These are phyloP conservation scores for Oldenlandia corymbosa DNA, from an alignment of 257 asterid species.

Conservation along the genomic window DNA sequence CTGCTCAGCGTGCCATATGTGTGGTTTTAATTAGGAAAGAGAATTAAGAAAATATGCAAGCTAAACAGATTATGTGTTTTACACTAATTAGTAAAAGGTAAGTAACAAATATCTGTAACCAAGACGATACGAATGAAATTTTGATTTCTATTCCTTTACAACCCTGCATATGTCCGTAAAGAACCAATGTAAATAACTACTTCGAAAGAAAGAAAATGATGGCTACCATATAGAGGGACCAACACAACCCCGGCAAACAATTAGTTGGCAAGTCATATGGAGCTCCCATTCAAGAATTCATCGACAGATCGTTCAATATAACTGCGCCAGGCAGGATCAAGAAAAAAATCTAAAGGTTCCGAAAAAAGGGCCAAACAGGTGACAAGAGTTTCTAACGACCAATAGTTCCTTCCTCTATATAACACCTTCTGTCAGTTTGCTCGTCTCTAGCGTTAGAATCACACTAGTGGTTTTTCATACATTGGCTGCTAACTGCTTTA, in stretches of 20 bases:
- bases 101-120: too few relatives aligned
- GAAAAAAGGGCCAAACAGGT: not conserved
- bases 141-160: too few relatives aligned
- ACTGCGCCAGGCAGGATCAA: not conserved
- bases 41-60: not conserved
- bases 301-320: not conserved
- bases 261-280: too few relatives aligned
- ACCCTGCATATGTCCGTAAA: not conserved
- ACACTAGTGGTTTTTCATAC: not conserved
- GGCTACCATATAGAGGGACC: not conserved
- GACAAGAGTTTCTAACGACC: too few relatives aligned
- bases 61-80: not conserved
- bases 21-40: not conserved
- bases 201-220: not conserved
- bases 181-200: not conserved
- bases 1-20: slow-evolving; percentile 25
- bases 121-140: too few relatives aligned
- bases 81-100: too few relatives aligned
- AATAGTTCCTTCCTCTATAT: too few relatives aligned
- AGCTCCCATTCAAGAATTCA: not conserved
- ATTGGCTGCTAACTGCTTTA: not conserved
- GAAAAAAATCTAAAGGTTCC: not conserved
- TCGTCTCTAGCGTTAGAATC: too few relatives aligned
- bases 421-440: too few relatives aligned
- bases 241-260: too few relatives aligned